Base-by-base conservation (phyloP, 768 basidiomycete species). In the Butyriboletus loyo region DNA sequence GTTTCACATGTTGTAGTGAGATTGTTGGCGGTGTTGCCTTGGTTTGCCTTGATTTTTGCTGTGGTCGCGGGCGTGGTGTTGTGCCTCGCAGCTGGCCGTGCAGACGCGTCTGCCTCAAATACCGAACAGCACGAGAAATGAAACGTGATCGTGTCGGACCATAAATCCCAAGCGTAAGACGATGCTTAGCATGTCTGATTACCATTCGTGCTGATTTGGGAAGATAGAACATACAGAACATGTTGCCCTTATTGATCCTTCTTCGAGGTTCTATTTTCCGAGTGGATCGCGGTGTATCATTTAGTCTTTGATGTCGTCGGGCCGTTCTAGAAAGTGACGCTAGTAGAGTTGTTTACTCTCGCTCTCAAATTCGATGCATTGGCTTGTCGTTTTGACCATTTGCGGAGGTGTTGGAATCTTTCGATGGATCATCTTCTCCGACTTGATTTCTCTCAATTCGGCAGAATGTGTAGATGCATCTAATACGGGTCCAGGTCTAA, bases 1-100 rank as follows among this genome's bases (percentile, higher is more conserved):
- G 52, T 22, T 54, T 55, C 41, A 19, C 34, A 25, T 50, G 7
- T 56, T 34, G 15, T 35, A 85, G 83, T 83, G 57, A 69, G 68
- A 41, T 67, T 77, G 24, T 61, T 78, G 19, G 78, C 80, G 1
- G 73, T 82, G 52, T 59, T 83, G 28, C 78, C 80, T 1, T 85
- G 83, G 83, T 68, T 81, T 55, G 60, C 79, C 0, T 54, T 77
- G 54, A 57, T 80, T 7, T 77, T 76, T 53, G 67, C 72, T 17
- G 31, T 67, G 42, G 65, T 69, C 46, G 62, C 78, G 9, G 70
- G 74, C 21, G 59, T 65, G 28, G 63, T 76, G 45, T 57, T 73
- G 7, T 71, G 72, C 49, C 15, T 67, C 3, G 69, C 75, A 15
- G 61, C 69, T 19, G 1, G 53, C n/a, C 56, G 51, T 50, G 51